Conservation (phyloP, 148 eudicot genomes). For the Fagopyrum tataricum region DNA sequence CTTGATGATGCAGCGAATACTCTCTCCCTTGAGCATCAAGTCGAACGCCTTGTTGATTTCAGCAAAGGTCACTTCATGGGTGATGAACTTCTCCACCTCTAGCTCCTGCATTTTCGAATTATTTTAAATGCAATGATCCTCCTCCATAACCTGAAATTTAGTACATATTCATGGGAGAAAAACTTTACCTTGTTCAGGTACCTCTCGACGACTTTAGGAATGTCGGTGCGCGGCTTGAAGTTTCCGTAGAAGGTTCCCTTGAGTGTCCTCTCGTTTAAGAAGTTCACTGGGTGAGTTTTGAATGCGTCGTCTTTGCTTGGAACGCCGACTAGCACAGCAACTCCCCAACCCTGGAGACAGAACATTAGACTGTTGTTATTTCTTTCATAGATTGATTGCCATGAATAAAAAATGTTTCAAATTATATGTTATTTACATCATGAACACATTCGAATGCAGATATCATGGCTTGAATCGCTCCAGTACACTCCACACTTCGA, state of each 20-base stretch:
- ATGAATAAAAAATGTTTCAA: not conserved
- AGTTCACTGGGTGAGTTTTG: constrained; percentile 43
- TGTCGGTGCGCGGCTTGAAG: constrained; percentile 43
- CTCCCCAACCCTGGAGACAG: constrained; percentile 49
- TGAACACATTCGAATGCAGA: constrained; percentile 58
- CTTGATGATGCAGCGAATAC: constrained; percentile 50
- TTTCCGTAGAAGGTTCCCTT: constrained; percentile 56
- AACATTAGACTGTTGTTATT: not conserved
- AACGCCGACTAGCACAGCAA: constrained; percentile 52
- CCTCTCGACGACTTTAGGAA: constrained; percentile 47
- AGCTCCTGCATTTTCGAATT: constrained; percentile 19
- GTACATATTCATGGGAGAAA: too few species aligned
- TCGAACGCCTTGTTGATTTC: constrained; percentile 69
- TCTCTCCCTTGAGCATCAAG: constrained; percentile 36
- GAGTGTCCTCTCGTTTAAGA: constrained; percentile 42
- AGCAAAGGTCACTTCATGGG: constrained; percentile 38
- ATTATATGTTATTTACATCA: constrained; percentile 23
- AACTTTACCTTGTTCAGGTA: constrained; percentile 45
- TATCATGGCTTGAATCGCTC: constrained; percentile 50
- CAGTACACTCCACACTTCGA: constrained; percentile 50
- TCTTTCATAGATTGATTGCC: not conserved
- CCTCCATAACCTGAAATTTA: not conserved
- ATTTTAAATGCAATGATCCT: not conserved
- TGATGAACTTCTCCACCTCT: constrained; percentile 51
- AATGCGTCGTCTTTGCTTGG: constrained; percentile 50